Evolutionary conservation across 2,329 filamentous ascomycete genomes (phyloP), one percentile per base, ranked within the genome.

Genomic region (Cordyceps tenuipes): DNA sequence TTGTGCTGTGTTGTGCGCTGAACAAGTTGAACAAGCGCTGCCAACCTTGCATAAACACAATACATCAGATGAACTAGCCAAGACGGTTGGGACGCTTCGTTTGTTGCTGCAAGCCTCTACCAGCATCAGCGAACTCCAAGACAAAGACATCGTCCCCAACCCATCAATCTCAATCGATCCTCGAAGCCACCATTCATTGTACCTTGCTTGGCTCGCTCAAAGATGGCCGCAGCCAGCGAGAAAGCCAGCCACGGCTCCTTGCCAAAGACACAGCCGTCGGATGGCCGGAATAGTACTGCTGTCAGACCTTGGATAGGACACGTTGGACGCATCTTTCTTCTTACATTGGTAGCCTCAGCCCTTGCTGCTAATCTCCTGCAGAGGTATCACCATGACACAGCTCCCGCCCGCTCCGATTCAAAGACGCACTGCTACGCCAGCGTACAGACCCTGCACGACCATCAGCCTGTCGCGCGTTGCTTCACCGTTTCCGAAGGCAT

Each of bases 401-500:
- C 21, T n/a, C 8, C 31, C 7, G 15, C 5, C 36, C 23, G 7
- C 53, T 2, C 26, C 17, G 52, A 31, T 55, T 55, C 41, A 55
- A 41, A 55, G 53, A 74, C 69, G 2, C 69, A 73, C 64, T 79
- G 76, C 71, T 79, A 79, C 64, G 68, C 68, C 3, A 65, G 68
- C 47, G 61, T 79, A 29, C 66, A 70, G 44, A 76, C 76, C 0
- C 71, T 75, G 21, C 69, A 75, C 26, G 62, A 68, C 2, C 65
- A 68, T 0, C 63, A 72, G 8, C 72, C 77, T 0, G 63, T 69
- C 2, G 76, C 77, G 2, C 73, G 77, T 53, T 87, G 84, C 71
- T 86, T 87, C 68, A 78, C 77, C 5, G 78, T 86, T 2, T 68
- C 68, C 1, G 70, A 78, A 46, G 83, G 83, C 0, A 70, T 73